phyloP scores from a whole-genome alignment of 495 filamentous ascomycete species.

The Penicillium salamii region DNA sequence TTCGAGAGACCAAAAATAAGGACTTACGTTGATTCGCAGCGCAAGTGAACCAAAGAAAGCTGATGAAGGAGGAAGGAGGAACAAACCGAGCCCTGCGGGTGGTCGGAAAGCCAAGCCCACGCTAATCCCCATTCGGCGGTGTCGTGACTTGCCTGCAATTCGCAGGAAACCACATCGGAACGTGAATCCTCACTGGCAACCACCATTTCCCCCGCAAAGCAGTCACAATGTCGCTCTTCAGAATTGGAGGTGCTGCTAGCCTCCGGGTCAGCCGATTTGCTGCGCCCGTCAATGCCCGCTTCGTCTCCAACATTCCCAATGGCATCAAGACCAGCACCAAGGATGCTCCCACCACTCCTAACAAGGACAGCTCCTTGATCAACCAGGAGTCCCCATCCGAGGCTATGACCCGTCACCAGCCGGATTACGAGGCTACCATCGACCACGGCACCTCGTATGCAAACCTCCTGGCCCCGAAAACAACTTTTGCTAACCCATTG shows the following conservation, averaged over 20 bases:
- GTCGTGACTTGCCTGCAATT: slow-evolving; percentile 38
- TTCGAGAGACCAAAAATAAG: neutral
- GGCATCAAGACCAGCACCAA: slow-evolving; percentile 41
- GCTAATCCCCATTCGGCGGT: slow-evolving; percentile 43
- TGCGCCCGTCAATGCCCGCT: slow-evolving; percentile 36
- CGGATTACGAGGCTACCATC: slow-evolving; percentile 72
- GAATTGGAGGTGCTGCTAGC: slow-evolving; percentile 38
- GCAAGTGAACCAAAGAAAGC: slow-evolving; percentile 36
- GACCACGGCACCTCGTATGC: slow-evolving; percentile 81
- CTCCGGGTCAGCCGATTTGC: slow-evolving; percentile 34
- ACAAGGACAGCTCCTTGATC: slow-evolving; percentile 46
- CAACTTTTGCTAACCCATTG: slow-evolving; percentile 21
- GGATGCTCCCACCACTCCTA: slow-evolving; percentile 38
- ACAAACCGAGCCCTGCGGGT: slow-evolving; percentile 35
- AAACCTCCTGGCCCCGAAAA: slow-evolving; percentile 3
- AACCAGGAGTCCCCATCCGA: slow-evolving; percentile 50
- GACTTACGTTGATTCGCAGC: slow-evolving; percentile 35
- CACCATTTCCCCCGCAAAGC: slow-evolving; percentile 21
- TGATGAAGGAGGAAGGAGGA: slow-evolving; percentile 32
- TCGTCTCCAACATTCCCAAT: slow-evolving; percentile 27
- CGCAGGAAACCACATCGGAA: slow-evolving; percentile 35
- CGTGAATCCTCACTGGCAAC: slow-evolving; percentile 17
- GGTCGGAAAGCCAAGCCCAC: slow-evolving; percentile 38
- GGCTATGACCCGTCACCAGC: slow-evolving; percentile 61
- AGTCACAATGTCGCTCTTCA: slow-evolving; percentile 44